phyloP scores from a whole-genome alignment of 495 filamentous ascomycete species.

The Lophium mytilinum region DNA sequence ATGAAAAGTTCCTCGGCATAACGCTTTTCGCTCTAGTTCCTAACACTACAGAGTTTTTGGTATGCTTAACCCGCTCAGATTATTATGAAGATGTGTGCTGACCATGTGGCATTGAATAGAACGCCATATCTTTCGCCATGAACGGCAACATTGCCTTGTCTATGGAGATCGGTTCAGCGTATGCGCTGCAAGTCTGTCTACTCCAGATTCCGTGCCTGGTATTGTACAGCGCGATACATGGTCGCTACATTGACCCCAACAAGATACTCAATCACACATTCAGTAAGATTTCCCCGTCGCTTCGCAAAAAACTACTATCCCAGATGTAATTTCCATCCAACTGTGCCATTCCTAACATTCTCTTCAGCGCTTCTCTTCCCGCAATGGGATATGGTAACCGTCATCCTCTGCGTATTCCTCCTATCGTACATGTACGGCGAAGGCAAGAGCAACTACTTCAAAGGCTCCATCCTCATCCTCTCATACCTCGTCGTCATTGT shows the following conservation, averaged over 20 bases:
- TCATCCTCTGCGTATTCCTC: slow-evolving; percentile 95
- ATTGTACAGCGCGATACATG: slow-evolving; percentile 67
- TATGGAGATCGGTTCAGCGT: slow-evolving; percentile 98
- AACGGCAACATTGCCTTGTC: slow-evolving; percentile 99
- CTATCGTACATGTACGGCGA: slow-evolving; percentile 97
- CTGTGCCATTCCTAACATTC: slow-evolving; percentile 6
- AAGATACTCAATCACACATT: slow-evolving; percentile 74
- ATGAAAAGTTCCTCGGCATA: slow-evolving; percentile 97
- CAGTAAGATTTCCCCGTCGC: no score
- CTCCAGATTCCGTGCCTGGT: slow-evolving; percentile 92
- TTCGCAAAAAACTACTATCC: no score
- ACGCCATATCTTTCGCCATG: slow-evolving; percentile 99
- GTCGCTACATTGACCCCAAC: slow-evolving; percentile 42
- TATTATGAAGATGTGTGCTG: slow-evolving; percentile 30
- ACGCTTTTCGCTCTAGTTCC: slow-evolving; percentile 95
- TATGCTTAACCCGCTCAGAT: slow-evolving; percentile 27
- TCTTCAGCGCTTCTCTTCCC: slow-evolving; percentile 78
- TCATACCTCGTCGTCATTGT: slow-evolving; percentile 88
- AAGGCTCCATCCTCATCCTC: slow-evolving; percentile 86
- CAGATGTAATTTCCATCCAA: background rate
- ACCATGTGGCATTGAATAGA: slow-evolving; percentile 45
- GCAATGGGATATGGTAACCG: slow-evolving; percentile 98
- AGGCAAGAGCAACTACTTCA: slow-evolving; percentile 92
- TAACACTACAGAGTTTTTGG: slow-evolving; percentile 96
- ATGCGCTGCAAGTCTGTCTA: slow-evolving; percentile 95